Evolutionary conservation across 1,284 basidiomycete species (phyloP).

Genomic region (Cryptococcus sp.): DNA sequence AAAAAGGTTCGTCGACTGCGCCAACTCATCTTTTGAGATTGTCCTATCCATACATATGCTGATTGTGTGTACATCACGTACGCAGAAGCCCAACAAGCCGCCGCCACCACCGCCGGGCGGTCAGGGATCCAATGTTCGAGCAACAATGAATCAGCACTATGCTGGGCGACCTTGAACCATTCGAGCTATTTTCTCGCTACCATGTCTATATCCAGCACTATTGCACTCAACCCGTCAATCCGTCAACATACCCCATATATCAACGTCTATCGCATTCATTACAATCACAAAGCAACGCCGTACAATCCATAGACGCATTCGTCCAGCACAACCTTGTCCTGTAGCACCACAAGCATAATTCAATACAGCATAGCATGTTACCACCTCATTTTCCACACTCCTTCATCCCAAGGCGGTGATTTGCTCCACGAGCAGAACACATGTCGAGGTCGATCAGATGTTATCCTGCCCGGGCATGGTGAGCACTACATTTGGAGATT

Average conservation of each 20-base stretch:
- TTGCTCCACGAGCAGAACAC: neutral
- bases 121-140: constrained; percentile 20
- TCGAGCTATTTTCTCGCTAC: neutral
- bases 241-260: neutral
- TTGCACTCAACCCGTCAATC: neutral
- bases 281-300: no score
- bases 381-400: neutral
- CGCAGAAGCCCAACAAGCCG: constrained; percentile 18
- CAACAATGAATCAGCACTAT: constrained; percentile 20
- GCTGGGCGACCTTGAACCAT: constrained; percentile 9
- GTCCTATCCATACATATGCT: no score
- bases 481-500: no score
- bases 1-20: constrained; percentile 35
- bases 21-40: neutral
- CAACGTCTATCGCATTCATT: no score
- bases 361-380: no score
- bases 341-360: neutral
- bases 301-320: neutral
- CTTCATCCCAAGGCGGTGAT: neutral
- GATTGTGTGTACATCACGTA: no score
- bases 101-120: neutral
- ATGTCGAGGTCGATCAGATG: no score
- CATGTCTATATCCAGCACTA: no score
- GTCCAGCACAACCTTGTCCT: neutral
- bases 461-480: no score